These are phyloP conservation scores for Pisolithus thermaeus DNA, from an alignment of 1,284 basidiomycete genomes.

Conservation along the genomic window DNA sequence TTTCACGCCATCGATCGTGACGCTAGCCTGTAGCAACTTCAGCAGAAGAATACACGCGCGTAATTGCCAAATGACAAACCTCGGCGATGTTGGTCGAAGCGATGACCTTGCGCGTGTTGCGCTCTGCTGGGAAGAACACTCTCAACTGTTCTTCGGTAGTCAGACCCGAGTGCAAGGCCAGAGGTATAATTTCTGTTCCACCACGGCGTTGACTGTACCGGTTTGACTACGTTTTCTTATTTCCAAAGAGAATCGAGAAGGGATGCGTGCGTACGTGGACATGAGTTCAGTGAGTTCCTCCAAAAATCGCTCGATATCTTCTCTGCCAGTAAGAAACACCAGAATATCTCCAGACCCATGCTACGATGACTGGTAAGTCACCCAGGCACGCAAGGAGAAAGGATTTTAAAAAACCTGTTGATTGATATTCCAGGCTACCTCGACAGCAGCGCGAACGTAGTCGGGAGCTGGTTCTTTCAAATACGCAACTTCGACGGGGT, in stretches of 20 bases:
- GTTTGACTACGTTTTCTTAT: constrained; percentile 4
- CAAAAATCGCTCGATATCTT: constrained; percentile 89
- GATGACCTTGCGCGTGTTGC: constrained; percentile 83
- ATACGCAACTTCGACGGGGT: constrained; percentile 83
- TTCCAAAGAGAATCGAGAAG: background rate
- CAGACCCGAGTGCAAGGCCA: constrained; percentile 88
- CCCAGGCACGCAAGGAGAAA: background rate
- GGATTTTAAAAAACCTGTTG: constrained; percentile 55
- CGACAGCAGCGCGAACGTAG: constrained; percentile 80
- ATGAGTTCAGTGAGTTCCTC: constrained; percentile 77
- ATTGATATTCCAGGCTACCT: constrained; percentile 85
- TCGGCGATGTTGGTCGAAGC: constrained; percentile 97
- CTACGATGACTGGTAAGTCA: constrained; percentile 25
- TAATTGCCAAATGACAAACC: constrained; percentile 46
- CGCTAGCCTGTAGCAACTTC: constrained; percentile 62
- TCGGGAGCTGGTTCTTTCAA: constrained; percentile 69
- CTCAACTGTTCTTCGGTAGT: constrained; percentile 80
- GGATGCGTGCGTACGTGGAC: constrained; percentile 48
- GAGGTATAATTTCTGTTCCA: constrained; percentile 55
- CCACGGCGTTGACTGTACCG: constrained; percentile 57
- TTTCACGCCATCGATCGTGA: constrained; percentile 93
- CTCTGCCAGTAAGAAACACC: constrained; percentile 93
- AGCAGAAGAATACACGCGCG: no score
- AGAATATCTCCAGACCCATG: constrained; percentile 85
- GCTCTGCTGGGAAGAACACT: constrained; percentile 77